Conservation (phyloP, 805 yeast species). For the Kodamaea kakaduensis region DNA sequence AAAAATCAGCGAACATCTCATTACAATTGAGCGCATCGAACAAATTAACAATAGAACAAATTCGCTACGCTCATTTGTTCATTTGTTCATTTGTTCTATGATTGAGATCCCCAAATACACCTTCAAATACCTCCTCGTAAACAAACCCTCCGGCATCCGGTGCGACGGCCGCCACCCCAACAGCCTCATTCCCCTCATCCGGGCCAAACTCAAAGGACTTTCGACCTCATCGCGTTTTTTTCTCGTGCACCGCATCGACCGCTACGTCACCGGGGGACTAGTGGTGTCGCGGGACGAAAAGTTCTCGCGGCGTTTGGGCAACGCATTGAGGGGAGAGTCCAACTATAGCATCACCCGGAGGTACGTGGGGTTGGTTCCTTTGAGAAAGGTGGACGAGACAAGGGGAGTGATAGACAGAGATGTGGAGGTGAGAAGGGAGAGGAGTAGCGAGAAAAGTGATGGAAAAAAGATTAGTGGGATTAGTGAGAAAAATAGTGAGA, state of each 20-base stretch:
- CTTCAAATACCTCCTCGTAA: constrained; percentile 18
- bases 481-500: constrained; percentile 1
- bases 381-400: not conserved
- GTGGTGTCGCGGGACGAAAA: constrained; percentile 17
- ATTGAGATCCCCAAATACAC: constrained; percentile 15
- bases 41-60: not conserved
- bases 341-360: constrained; percentile 11
- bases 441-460: not conserved
- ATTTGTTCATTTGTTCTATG: not conserved
- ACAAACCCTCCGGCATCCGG: constrained; percentile 21
- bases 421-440: constrained; percentile 1
- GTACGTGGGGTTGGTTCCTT: constrained; percentile 17
- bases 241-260: constrained; percentile 20
- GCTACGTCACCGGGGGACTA: constrained; percentile 24
- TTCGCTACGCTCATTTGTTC: no score
- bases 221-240: constrained; percentile 11
- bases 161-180: constrained; percentile 13
- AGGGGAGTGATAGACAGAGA: constrained; percentile 3
- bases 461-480: constrained; percentile 1
- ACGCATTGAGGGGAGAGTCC: constrained; percentile 1
- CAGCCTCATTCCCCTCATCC: constrained; percentile 14
- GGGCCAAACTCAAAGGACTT: constrained; percentile 10
- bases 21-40: no score
- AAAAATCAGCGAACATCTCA: no score
- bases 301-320: constrained; percentile 13